Percentiles rank a stretch among this genome's conserved stretches.
Evolutionary conservation across 164 flowering plant species (phyloP).

Genomic region (Magnolia officinalis): DNA sequence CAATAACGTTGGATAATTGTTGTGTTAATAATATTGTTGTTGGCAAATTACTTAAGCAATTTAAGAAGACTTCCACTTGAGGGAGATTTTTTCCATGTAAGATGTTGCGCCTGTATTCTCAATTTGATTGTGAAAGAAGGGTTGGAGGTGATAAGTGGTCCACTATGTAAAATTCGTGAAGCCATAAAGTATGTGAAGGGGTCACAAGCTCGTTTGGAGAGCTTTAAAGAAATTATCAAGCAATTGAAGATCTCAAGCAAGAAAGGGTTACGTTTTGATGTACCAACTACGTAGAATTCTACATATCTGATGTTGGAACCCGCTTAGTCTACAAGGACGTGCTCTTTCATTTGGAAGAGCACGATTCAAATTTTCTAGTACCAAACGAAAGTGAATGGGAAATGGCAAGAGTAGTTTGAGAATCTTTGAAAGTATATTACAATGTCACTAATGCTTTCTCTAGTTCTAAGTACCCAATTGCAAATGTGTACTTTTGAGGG

Average conservation of each 20-base stretch:
- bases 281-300: background rate
- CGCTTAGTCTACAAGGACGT: background rate
- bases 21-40: background rate
- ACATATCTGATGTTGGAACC: constrained; percentile 1
- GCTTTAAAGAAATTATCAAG: background rate
- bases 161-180: background rate
- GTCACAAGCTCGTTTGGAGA: background rate
- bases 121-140: background rate
- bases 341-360: constrained; percentile 36
- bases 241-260: background rate
- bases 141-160: background rate
- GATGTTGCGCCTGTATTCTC: background rate
- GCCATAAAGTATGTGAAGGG: background rate
- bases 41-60: no score
- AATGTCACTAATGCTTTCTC: constrained; percentile 46
- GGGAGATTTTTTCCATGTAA: background rate
- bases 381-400: constrained; percentile 66
- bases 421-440: constrained; percentile 50
- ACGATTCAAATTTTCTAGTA: constrained; percentile 36
- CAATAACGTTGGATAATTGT: background rate
- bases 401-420: constrained; percentile 36
- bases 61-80: background rate
- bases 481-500: constrained; percentile 65
- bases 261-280: constrained; percentile 14
- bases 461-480: constrained; percentile 42